phyloP scores from a whole-genome alignment of 768 basidiomycete species.

The Thelephora ganbajun region DNA sequence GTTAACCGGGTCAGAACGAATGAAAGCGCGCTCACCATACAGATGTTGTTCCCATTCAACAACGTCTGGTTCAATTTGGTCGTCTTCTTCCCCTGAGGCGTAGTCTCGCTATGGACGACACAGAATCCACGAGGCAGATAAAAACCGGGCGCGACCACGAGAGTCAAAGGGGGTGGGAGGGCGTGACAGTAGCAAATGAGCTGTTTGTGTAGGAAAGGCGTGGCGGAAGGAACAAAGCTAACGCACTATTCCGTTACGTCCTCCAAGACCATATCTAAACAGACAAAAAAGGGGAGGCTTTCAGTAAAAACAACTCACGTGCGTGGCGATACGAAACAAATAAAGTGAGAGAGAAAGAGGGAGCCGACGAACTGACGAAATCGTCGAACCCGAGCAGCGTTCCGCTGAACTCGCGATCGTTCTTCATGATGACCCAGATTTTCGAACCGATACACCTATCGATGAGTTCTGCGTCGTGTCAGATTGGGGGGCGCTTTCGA shows the following conservation, averaged over 20 bases:
- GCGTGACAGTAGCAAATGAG: neutral
- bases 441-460: conserved; percentile 94
- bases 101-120: conserved; percentile 52
- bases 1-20: neutral
- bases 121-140: no score
- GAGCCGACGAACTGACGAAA: conserved; percentile 76
- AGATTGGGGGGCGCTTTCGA: neutral
- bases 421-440: conserved; percentile 99
- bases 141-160: no score
- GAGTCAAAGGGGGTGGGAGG: no score
- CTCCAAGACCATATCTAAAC: conserved; percentile 81
- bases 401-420: conserved; percentile 91
- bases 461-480: conserved; percentile 60
- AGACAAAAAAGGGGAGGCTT: neutral
- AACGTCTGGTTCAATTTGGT: conserved; percentile 81
- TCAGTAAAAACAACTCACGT: neutral
- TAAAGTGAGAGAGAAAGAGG: no score
- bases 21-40: conserved; percentile 48
- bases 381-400: conserved; percentile 94
- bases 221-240: neutral
- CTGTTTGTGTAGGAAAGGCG: no score
- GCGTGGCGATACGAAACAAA: neutral
- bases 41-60: conserved; percentile 91
- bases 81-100: conserved; percentile 67
- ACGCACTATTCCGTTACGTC: conserved; percentile 94